phyloP scores from a whole-genome alignment of 495 filamentous ascomycete genomes.

The Penicillium soppii region DNA sequence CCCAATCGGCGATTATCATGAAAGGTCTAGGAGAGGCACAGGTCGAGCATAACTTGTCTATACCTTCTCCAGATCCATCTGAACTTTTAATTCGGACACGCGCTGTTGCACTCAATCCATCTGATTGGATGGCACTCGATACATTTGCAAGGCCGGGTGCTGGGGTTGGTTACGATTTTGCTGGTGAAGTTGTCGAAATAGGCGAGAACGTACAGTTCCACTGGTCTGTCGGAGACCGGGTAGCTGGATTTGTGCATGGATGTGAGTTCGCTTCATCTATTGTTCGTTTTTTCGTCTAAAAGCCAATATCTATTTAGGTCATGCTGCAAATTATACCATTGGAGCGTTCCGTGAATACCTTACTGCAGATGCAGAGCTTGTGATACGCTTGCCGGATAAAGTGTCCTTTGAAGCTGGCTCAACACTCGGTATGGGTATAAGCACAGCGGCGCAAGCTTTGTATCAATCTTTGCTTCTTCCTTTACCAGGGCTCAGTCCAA shows the following conservation, averaged over 20 bases:
- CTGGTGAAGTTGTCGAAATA: constrained; percentile 2
- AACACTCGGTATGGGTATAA: constrained; percentile 1
- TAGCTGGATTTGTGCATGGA: constrained; percentile 4
- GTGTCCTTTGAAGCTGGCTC: neutral
- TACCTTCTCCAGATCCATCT: constrained; percentile 1
- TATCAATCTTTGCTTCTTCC: neutral
- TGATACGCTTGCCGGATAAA: neutral
- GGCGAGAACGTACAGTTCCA: neutral
- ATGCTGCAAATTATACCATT: neutral
- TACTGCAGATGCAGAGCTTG: neutral
- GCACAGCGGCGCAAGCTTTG: neutral
- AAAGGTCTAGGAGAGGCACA: neutral
- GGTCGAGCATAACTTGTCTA: neutral
- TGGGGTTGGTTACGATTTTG: constrained; percentile 1
- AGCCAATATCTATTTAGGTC: neutral
- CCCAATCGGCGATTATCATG: constrained; percentile 5
- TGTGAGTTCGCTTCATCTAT: neutral
- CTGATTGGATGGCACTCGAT: constrained; percentile 3
- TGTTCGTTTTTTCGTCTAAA: neutral
- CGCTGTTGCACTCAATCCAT: constrained; percentile 7
- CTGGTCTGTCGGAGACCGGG: neutral
- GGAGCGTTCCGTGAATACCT: neutral
- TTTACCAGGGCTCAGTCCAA: neutral
- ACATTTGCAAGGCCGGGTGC: neutral
- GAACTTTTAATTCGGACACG: neutral